Percentiles rank a stretch among this genome's conserved stretches.
Evolutionary conservation across 768 basidiomycete species (phyloP).

Genomic region (Auriscalpium microsporum): DNA sequence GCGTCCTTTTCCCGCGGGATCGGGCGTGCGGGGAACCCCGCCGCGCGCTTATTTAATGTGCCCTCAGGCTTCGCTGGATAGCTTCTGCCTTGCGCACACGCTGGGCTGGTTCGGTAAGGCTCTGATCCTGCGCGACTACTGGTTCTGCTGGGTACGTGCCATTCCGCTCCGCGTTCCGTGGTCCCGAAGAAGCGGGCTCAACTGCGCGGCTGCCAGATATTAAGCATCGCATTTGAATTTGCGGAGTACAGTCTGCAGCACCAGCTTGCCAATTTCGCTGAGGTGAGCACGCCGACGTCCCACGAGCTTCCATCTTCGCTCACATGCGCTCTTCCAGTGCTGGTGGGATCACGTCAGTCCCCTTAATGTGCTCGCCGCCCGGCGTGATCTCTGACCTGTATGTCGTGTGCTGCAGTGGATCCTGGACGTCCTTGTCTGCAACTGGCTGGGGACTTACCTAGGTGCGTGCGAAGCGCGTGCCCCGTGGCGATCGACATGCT

Average conservation of each 20-base stretch:
- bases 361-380: constrained; percentile 3
- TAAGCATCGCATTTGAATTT: constrained; percentile 81
- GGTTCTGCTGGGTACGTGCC: constrained; percentile 80
- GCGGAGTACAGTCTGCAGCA: constrained; percentile 86
- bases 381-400: constrained; percentile 1
- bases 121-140: constrained; percentile 82
- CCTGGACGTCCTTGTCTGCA: constrained; percentile 78
- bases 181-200: too few relatives aligned
- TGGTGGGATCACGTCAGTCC: constrained; percentile 87
- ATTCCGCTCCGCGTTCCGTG: constrained; percentile 5
- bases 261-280: constrained; percentile 81
- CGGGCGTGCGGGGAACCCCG: background rate
- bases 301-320: constrained; percentile 15
- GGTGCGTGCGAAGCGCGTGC: constrained; percentile 34
- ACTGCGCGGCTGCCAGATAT: constrained; percentile 40
- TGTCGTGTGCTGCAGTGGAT: constrained; percentile 52
- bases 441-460: constrained; percentile 81
- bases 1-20: background rate
- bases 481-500: too few relatives aligned
- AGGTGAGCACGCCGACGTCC: constrained; percentile 40
- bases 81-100: constrained; percentile 80
- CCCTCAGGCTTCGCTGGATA: constrained; percentile 66
- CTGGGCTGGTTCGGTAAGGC: constrained; percentile 91
- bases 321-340: constrained; percentile 39
- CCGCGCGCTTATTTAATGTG: background rate